Base-by-base conservation (phyloP, 768 basidiomycete genomes). In the Russula ochroleuca region DNA sequence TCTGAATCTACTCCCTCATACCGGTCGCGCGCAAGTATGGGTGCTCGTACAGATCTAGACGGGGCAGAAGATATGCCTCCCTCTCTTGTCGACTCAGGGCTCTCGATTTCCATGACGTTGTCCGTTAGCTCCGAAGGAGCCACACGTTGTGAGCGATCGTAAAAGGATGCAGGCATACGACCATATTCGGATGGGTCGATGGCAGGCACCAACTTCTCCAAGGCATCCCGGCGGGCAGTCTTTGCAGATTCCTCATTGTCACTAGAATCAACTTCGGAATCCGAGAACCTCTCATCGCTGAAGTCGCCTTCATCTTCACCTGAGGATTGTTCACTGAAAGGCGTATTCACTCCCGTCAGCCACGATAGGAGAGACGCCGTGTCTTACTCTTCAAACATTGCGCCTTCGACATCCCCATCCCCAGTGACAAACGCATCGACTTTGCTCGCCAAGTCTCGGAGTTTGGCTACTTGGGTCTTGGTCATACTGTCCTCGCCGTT, bases 1-100 rank as follows among this genome's bases (percentile, higher is more conserved):
- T 94, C 93, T 2, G 94, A 97, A 71, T 96, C 85, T 31, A 90
- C 92, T 2, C 97, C 97, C 53, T 99, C 97, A 70, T 87, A 98
- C 69, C 80, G 80, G 70, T 98, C 87, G 28, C 92, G 85, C 11
- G 87, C 78, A 45, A 98, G 79, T 61, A 95, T 83, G 1, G 94
- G 93, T 21, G 83, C 78, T n/a, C 94, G 81, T 53, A 90, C 80
- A 2, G 80, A 78, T n/a, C 66, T 68, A 45, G 65, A 73, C 19
- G 69, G 51, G 60, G 33, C 31, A 10, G 68, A 57, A 57, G 31
- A 43, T 15, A 17, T 56, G 55, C n/a, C 41, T 3, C 23, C 31
- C 25, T 49, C 52, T 11, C 31, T 17, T 33, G 21, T 13, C 5
- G 56, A 37, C 10, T 47, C 53, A 10, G 17, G 47, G 17, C 5